Evolutionary conservation across 306 rosid species (phyloP).

Genomic region (Abrus pulchellus): DNA sequence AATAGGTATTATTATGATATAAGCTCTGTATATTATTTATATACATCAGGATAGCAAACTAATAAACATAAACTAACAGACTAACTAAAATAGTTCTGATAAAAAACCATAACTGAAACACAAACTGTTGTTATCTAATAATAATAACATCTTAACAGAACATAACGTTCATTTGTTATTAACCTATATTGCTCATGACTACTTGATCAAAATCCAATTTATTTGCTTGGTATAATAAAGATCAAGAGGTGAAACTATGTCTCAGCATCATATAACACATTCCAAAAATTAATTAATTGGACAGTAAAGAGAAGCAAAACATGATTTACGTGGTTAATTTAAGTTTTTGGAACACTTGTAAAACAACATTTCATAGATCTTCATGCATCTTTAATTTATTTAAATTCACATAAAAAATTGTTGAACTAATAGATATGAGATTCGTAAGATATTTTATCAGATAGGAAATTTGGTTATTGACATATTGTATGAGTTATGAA

Average conservation of each 20-base stretch:
- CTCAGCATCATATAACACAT: background rate
- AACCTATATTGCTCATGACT: background rate
- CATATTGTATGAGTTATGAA: background rate
- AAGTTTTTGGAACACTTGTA: background rate
- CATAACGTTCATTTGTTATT: background rate
- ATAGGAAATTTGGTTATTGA: background rate
- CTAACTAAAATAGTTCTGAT: no score
- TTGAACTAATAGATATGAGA: background rate
- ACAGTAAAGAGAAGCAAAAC: background rate
- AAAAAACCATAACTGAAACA: no score
- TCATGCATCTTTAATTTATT: background rate
- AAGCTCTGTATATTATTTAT: no score
- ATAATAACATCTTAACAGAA: no score
- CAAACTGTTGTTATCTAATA: no score
- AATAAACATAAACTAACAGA: no score
- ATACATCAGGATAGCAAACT: no score
- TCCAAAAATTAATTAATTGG: background rate
- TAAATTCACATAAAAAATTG: background rate
- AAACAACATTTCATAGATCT: background rate
- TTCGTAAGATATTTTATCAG: background rate
- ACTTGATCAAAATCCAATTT: background rate
- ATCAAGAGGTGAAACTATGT: background rate
- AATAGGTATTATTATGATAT: no score
- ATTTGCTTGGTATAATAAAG: background rate
- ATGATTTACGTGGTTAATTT: background rate